Evolutionary conservation across 2,329 filamentous ascomycete species (phyloP).

Genomic region (Ceratocystis cacaofunesta): DNA sequence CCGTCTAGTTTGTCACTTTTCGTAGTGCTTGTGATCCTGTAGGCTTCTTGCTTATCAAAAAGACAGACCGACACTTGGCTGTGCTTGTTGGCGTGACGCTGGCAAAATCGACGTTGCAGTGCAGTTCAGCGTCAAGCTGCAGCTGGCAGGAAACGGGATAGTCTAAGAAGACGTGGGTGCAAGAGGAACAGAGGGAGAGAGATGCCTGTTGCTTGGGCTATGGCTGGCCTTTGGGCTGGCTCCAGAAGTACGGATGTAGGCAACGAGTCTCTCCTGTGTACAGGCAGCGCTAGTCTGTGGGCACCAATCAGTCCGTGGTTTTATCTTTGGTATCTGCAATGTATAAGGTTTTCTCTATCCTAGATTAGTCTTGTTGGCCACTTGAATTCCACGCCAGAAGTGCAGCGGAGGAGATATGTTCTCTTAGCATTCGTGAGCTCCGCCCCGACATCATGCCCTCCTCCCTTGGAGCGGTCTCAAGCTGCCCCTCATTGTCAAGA

Average conservation of each 20-base stretch:
- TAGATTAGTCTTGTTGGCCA: background rate
- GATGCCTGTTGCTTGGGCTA: too few relatives aligned
- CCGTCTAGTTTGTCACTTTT: background rate
- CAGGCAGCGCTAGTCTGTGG: background rate
- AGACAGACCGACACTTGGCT: background rate
- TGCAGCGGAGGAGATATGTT: background rate
- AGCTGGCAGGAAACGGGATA: background rate
- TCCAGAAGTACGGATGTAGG: too few relatives aligned
- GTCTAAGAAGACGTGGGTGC: background rate
- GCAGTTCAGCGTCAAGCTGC: background rate
- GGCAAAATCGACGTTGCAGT: background rate
- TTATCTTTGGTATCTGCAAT: background rate
- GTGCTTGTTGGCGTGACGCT: background rate
- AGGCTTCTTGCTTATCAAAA: background rate
- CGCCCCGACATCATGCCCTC: background rate
- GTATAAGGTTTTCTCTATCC: background rate
- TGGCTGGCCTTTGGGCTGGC: too few relatives aligned
- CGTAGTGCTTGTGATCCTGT: background rate
- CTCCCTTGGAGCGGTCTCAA: background rate
- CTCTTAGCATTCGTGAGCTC: background rate
- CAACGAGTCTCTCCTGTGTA: too few relatives aligned
- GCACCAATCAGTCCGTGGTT: too few relatives aligned
- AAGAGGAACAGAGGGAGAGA: background rate
- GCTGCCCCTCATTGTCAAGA: background rate
- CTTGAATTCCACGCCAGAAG: background rate